Evolutionary conservation across 129 eudicot species (phyloP).

Genomic region (Flaveria ramosissima): DNA sequence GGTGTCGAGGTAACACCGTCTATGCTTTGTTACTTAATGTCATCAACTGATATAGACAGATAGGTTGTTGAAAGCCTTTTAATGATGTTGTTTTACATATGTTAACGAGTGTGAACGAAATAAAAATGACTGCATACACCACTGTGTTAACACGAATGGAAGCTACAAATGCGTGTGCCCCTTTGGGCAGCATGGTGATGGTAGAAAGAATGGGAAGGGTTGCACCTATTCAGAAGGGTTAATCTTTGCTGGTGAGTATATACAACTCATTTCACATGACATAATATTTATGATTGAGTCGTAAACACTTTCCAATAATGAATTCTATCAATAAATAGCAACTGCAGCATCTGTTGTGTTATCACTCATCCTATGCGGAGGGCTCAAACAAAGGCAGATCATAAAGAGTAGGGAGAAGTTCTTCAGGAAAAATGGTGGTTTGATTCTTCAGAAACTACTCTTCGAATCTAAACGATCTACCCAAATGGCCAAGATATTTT

Average conservation of each 20-base stretch:
- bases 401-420: slow-evolving; percentile 26
- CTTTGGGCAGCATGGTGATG: slow-evolving; percentile 21
- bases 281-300: background rate
- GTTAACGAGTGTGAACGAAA: slow-evolving; percentile 21
- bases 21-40: background rate
- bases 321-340: background rate
- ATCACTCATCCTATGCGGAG: slow-evolving; percentile 20
- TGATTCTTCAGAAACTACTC: slow-evolving; percentile 33
- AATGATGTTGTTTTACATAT: slow-evolving; percentile 6
- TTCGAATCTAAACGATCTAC: slow-evolving; percentile 1
- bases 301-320: background rate
- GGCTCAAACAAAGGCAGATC: slow-evolving; percentile 28
- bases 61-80: background rate
- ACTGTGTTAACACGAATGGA: slow-evolving; percentile 4
- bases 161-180: slow-evolving; percentile 17
- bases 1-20: slow-evolving; percentile 25
- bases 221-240: slow-evolving; percentile 11
- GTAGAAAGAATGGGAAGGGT: slow-evolving; percentile 17
- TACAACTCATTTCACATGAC: too few relatives aligned
- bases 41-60: too few relatives aligned
- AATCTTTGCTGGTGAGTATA: background rate
- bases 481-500: slow-evolving; percentile 24
- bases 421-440: slow-evolving; percentile 27
- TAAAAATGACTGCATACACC: background rate
- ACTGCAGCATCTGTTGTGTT: slow-evolving; percentile 4